Conservation (phyloP, 2,329 filamentous ascomycete genomes). For the Colletotrichum gigasporum region DNA sequence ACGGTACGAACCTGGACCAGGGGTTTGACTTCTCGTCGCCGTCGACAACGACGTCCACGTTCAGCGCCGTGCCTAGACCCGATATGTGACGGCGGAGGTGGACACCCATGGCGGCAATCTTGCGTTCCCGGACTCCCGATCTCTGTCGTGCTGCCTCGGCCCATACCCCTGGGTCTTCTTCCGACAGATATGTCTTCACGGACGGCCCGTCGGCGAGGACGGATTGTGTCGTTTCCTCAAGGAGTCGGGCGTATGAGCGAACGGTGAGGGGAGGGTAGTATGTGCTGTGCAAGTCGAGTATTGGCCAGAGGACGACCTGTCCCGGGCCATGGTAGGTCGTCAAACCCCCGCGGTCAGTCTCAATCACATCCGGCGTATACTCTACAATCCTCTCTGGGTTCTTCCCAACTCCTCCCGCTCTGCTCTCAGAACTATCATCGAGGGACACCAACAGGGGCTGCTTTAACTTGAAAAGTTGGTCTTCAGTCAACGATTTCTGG, state of each 20-base stretch:
- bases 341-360: slow-evolving; percentile 85
- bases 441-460: slow-evolving; percentile 48
- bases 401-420: no score
- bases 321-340: slow-evolving; percentile 96
- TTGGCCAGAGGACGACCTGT: slow-evolving; percentile 91
- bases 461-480: slow-evolving; percentile 56
- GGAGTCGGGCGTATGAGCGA: slow-evolving; percentile 77
- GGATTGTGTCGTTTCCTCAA: slow-evolving; percentile 80
- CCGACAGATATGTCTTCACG: slow-evolving; percentile 65
- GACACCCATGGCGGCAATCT: slow-evolving; percentile 93
- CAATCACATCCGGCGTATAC: slow-evolving; percentile 68
- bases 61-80: slow-evolving; percentile 84
- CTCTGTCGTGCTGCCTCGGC: slow-evolving; percentile 46
- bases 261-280: slow-evolving; percentile 70
- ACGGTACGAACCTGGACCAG: slow-evolving; percentile 83
- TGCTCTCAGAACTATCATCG: slow-evolving; percentile 13
- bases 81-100: slow-evolving; percentile 86
- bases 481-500: slow-evolving; percentile 63
- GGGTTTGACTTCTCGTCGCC: slow-evolving; percentile 54
- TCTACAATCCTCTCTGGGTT: no score
- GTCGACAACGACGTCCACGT: slow-evolving; percentile 70
- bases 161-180: slow-evolving; percentile 91
- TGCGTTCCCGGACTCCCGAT: slow-evolving; percentile 58
- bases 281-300: slow-evolving; percentile 78
- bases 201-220: slow-evolving; percentile 66